These are phyloP conservation scores for Aspergillus sclerotiicarbonarius DNA, from an alignment of 495 filamentous ascomycete genomes.

Conservation along the genomic window DNA sequence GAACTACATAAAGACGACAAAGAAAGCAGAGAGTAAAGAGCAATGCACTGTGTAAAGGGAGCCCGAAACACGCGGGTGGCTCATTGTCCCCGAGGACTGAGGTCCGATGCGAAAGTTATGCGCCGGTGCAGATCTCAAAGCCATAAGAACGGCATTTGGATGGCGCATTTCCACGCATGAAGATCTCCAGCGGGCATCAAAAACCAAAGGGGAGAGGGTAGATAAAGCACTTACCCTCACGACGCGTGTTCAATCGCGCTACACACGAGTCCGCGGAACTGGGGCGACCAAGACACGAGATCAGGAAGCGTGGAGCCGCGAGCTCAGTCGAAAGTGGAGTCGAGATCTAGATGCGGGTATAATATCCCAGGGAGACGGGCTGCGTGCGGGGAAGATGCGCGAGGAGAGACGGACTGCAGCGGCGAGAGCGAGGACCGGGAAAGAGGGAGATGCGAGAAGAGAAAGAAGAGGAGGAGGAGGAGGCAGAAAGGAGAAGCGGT, in stretches of 20 bases:
- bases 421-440: slow-evolving; percentile 18
- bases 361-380: slow-evolving; percentile 8
- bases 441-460: slow-evolving; percentile 32
- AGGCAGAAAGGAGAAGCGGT: slow-evolving; percentile 46
- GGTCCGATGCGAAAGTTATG: background rate
- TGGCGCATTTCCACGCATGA: background rate
- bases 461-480: slow-evolving; percentile 28
- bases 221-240: slow-evolving; percentile 19
- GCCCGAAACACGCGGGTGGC: background rate
- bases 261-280: slow-evolving; percentile 11
- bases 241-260: slow-evolving; percentile 29
- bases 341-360: slow-evolving; percentile 14
- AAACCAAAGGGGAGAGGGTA: background rate
- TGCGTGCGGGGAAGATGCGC: slow-evolving; percentile 23
- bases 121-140: background rate
- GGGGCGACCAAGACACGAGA: slow-evolving; percentile 9
- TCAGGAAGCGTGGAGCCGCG: slow-evolving; percentile 15
- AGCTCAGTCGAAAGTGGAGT: slow-evolving; percentile 14
- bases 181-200: background rate
- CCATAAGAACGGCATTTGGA: background rate
- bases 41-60: background rate
- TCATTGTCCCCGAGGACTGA: background rate
- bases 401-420: slow-evolving; percentile 16
- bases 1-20: background rate
- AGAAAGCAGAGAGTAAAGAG: background rate